Conservation (phyloP, 208 protist genomes). For the Angomonas deanei region DNA sequence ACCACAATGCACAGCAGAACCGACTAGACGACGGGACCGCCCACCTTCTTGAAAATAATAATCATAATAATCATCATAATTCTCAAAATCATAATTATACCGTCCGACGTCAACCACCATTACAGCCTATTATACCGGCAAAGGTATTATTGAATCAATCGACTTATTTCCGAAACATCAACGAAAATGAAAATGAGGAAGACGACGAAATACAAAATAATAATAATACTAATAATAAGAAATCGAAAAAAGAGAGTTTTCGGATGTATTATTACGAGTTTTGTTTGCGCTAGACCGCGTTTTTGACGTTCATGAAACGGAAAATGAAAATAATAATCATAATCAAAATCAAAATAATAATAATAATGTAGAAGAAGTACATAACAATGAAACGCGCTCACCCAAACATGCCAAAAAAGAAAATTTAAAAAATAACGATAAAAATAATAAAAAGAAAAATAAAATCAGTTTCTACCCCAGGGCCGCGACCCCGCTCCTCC, state of each 20-base stretch:
- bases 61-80: not conserved
- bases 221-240: not conserved
- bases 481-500: not conserved
- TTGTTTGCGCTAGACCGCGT: not conserved
- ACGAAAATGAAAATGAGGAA: not conserved
- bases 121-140: not conserved
- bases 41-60: not conserved
- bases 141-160: not conserved
- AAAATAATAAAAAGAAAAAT: not conserved
- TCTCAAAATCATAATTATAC: not conserved
- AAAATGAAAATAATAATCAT: too few relatives aligned
- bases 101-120: not conserved
- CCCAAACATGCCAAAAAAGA: not conserved
- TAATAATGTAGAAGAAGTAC: not conserved
- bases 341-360: not conserved
- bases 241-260: not conserved
- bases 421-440: not conserved
- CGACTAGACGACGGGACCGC: not conserved
- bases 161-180: not conserved
- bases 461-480: not conserved
- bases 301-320: not conserved
- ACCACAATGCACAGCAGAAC: not conserved
- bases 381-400: not conserved
- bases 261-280: not conserved
- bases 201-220: not conserved